phyloP scores from a whole-genome alignment of 139 green algal species.

The Limnomonas spitsbergensis region DNA sequence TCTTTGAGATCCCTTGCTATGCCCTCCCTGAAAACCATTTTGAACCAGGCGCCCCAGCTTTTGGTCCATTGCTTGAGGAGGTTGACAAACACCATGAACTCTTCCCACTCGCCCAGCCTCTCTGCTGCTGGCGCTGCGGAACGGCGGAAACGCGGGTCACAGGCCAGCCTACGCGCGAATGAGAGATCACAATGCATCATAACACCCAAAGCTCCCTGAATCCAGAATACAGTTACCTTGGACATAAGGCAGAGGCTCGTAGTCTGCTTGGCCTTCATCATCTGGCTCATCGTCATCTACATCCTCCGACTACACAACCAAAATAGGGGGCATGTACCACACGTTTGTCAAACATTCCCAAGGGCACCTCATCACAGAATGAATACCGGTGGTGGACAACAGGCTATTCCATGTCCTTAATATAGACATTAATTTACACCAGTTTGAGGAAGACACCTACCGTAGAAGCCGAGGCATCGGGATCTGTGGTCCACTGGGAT shows the following conservation, averaged over 20 bases:
- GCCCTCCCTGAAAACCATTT: not conserved
- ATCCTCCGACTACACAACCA: not conserved
- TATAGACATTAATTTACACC: no score
- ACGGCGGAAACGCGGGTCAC: no score
- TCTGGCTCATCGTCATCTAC: not conserved
- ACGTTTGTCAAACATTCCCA: no score
- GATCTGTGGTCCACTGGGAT: slow-evolving; percentile 13
- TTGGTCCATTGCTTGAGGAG: not conserved
- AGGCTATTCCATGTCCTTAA: no score
- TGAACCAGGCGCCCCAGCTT: not conserved
- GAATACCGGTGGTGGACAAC: no score
- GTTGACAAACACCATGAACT: not conserved
- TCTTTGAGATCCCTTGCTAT: not conserved
- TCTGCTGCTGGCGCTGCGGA: not conserved
- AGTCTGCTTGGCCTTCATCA: not conserved
- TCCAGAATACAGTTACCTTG: slow-evolving; percentile 3
- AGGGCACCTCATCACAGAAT: no score
- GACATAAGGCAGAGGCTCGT: not conserved
- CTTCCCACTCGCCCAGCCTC: not conserved
- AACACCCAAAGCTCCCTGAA: no score
- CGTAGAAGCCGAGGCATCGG: not conserved
- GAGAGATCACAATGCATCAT: no score
- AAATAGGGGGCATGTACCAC: no score
- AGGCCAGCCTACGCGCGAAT: no score
- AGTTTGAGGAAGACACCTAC: no score